Evolutionary conservation across 345 rosid species (phyloP), one percentile per base, ranked within the genome.

Genomic region (Kandelia obovata): DNA sequence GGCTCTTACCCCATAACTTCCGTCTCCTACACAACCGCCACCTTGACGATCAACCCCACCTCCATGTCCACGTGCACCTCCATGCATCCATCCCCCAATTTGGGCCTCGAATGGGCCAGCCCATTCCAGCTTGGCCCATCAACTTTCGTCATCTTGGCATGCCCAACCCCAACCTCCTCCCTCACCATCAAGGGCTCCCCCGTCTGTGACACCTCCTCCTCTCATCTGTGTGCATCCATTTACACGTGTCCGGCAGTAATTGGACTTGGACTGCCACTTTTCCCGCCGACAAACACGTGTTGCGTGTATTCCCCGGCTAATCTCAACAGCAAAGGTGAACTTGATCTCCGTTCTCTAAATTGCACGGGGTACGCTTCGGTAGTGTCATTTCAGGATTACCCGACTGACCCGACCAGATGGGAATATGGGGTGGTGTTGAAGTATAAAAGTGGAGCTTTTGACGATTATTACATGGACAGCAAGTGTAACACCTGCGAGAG

Each of bases 231-330:
- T 30, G 63, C 71, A 3, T 73, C 84, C 1, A 56, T 84, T 25
- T 82, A 80, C 81, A 67, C 84, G 0, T 84, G 88, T 43, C 88
- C 86, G 0, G 56, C 82, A 2, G 85, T 84, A 31, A 43, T 74
- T 19, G 21, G 49, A 67, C 72, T 84, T 7, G 78, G 81, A 16
- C 60, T 84, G 58, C 84, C 84, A 0, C 68, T 76, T 2, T 82
- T 82, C 52, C 74, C 88, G 1, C 85, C 88, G 0, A 64, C 80
- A 3, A 62, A 80, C 73, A 75, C 80, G 4, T 84, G 88, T 17
- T 84, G 88, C 69, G 86, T 84, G 32, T 84, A 84, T 71, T 80
- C 84, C 7, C 88, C 85, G 1, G 88, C 86, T 1, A 82, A 84
- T 67, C 78, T 84, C 9, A 66, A 84, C 63, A 3, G 78, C 8